phyloP scores from a whole-genome alignment of 1,139 yeast species.

The Suhomyces wounanorum region DNA sequence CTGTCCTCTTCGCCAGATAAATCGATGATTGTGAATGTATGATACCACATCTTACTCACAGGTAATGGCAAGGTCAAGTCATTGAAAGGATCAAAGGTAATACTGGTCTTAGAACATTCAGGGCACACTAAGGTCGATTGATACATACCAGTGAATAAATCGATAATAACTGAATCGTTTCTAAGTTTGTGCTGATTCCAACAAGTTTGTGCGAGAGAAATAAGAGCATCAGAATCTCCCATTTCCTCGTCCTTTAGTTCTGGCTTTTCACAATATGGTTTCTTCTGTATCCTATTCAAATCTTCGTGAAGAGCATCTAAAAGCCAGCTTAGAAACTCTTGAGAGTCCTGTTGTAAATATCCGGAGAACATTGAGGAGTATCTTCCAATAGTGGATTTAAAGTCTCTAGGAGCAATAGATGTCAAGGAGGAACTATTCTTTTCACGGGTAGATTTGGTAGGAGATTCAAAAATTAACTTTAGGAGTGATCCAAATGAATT shows the following conservation, averaged over 20 bases:
- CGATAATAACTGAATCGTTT: conserved; percentile 83
- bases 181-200: conserved; percentile 82
- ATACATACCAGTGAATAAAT: conserved; percentile 86
- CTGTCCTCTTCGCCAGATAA: conserved; percentile 46
- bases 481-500: conserved; percentile 68
- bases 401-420: conserved; percentile 64
- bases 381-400: conserved; percentile 77
- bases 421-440: conserved; percentile 5
- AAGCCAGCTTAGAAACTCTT: conserved; percentile 86
- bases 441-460: conserved; percentile 8
- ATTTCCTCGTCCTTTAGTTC: conserved; percentile 68
- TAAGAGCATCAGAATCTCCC: conserved; percentile 55
- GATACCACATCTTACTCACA: conserved; percentile 71
- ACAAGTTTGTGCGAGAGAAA: conserved; percentile 66
- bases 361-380: conserved; percentile 84
- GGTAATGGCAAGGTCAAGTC: conserved; percentile 92
- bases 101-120: conserved; percentile 72
- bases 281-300: conserved; percentile 74
- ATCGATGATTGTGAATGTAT: conserved; percentile 63
- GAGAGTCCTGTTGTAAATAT: conserved; percentile 92
- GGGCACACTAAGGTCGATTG: conserved; percentile 91
- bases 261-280: conserved; percentile 90
- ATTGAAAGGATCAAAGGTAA: conserved; percentile 93
- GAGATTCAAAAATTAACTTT: conserved; percentile 53
- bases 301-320: conserved; percentile 95